Conservation (phyloP, 805 yeast genomes). For the Saccharomycopsis sp. region DNA sequence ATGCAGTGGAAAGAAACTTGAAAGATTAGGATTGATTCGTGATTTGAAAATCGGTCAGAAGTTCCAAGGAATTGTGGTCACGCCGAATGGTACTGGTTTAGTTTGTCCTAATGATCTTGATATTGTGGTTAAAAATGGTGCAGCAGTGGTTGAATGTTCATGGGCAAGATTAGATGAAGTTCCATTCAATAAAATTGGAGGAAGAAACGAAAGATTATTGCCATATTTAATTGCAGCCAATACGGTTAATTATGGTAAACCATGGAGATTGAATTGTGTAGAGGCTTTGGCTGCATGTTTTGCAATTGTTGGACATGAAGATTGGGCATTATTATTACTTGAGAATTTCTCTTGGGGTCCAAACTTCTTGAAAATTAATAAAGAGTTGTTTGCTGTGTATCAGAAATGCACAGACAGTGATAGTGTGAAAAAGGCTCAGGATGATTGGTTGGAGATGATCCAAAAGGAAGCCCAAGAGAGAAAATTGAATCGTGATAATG, state of each 20-base stretch:
- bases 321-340: conserved; percentile 78
- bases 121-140: conserved; percentile 73
- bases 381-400: conserved; percentile 68
- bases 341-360: conserved; percentile 89
- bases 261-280: conserved; percentile 93
- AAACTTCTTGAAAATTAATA: conserved; percentile 77
- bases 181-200: conserved; percentile 92
- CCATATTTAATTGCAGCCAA: conserved; percentile 96
- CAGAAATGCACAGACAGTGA: conserved; percentile 75
- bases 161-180: conserved; percentile 98
- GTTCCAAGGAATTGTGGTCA: conserved; percentile 82
- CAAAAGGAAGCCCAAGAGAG: conserved; percentile 63
- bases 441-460: conserved; percentile 60
- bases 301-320: conserved; percentile 84
- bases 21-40: conserved; percentile 76
- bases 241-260: conserved; percentile 93
- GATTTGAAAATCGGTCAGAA: conserved; percentile 86
- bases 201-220: conserved; percentile 73
- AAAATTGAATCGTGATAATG: conserved; percentile 43
- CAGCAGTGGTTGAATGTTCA: conserved; percentile 97
- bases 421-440: conserved; percentile 66
- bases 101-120: conserved; percentile 84
- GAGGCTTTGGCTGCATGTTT: conserved; percentile 97
- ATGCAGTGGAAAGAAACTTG: conserved; percentile 92
- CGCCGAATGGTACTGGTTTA: conserved; percentile 86